Evolutionary conservation across 805 yeast genomes (phyloP).

Genomic region (Candida palmyrensis): DNA sequence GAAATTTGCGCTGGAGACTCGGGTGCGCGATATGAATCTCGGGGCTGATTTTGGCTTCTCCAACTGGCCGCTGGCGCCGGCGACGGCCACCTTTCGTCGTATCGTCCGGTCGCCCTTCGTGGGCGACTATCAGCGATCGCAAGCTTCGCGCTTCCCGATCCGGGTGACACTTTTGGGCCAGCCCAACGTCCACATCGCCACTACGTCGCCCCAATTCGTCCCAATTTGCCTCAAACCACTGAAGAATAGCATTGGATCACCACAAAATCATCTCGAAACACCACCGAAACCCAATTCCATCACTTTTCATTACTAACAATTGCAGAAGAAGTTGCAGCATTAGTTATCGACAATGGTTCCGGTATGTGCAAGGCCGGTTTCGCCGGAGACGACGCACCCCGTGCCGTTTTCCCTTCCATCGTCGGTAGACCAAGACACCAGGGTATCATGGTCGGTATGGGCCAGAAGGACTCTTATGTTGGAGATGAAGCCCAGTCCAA

Average conservation of each 20-base stretch:
- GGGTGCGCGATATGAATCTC: no score
- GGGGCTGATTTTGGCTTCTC: no score
- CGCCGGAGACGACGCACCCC: conserved; percentile 99
- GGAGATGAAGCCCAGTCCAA: conserved; percentile 99
- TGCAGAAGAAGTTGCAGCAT: conserved; percentile 46
- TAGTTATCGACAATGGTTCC: conserved; percentile 99
- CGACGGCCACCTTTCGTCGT: no score
- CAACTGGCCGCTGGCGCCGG: no score
- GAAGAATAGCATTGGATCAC: no score
- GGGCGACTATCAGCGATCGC: no score
- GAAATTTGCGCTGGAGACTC: not conserved
- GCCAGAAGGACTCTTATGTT: conserved; percentile 99
- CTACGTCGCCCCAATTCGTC: not conserved
- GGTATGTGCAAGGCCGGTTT: conserved; percentile 99
- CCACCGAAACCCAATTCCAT: no score
- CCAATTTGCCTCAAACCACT: not conserved
- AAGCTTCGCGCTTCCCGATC: not conserved
- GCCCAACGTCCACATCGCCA: not conserved
- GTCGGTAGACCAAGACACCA: conserved; percentile 99
- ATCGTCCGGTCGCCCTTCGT: no score
- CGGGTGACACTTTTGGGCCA: not conserved
- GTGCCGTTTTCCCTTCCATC: conserved; percentile 99
- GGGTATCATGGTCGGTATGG: conserved; percentile 99
- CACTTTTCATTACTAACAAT: conserved; percentile 16
- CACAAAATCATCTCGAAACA: no score